Percentiles rank a stretch among this genome's conserved stretches.
phyloP scores from a whole-genome alignment of 2,329 filamentous ascomycete genomes.

The Stachybotrys elegans region DNA sequence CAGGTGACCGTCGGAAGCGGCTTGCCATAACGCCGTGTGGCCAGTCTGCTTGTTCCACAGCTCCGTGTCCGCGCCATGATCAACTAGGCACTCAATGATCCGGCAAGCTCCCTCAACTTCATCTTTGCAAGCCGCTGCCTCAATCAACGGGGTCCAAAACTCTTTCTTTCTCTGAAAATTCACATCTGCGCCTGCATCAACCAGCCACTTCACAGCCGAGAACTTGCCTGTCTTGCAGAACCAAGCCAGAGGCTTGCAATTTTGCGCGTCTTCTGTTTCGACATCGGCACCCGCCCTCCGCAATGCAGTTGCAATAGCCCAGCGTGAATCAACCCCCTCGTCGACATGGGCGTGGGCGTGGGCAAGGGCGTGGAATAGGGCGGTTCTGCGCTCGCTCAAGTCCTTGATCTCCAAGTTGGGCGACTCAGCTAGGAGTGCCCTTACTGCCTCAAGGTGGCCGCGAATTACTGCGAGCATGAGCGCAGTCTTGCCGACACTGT shows the following conservation, averaged over 20 bases:
- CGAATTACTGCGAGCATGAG: background rate
- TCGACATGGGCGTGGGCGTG: background rate
- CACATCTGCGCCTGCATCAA: background rate
- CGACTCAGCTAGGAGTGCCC: background rate
- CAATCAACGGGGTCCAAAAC: background rate
- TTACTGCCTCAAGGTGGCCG: background rate
- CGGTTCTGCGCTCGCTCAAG: background rate
- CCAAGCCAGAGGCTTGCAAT: background rate
- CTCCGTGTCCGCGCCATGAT: background rate
- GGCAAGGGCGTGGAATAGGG: background rate
- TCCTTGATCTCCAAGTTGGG: background rate
- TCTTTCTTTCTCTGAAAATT: background rate
- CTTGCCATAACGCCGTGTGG: background rate
- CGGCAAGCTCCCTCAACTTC: background rate
- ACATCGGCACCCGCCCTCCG: background rate
- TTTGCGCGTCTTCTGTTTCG: background rate
- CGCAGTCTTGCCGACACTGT: background rate
- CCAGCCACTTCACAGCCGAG: background rate
- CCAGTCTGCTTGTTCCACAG: background rate
- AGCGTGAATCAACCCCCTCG: background rate
- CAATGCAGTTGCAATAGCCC: background rate
- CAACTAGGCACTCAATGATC: background rate
- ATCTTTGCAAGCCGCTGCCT: background rate
- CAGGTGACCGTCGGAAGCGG: background rate
- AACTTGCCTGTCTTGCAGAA: conserved; percentile 1